These are phyloP conservation scores for Cyphellophora attinorum DNA, from an alignment of 2,329 filamentous ascomycete genomes.

Conservation along the genomic window DNA sequence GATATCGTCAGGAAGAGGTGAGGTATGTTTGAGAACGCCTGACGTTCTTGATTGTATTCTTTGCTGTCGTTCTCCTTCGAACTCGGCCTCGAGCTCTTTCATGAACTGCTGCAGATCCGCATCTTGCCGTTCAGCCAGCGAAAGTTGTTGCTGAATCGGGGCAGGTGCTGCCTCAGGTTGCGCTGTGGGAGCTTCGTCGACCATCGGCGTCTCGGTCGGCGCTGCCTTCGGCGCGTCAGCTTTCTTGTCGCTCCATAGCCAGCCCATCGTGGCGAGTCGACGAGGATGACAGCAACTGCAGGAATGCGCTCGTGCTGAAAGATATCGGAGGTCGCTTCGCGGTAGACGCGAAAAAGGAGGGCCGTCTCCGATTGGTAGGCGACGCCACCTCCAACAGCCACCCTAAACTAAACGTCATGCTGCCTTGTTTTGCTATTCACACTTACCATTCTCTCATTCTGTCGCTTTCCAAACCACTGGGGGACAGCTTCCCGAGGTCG, in stretches of 20 bases:
- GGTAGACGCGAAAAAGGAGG: too few relatives aligned
- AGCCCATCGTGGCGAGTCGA: conserved; percentile 1
- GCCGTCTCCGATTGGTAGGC: too few relatives aligned
- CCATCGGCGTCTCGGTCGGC: background rate
- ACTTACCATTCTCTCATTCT: too few relatives aligned
- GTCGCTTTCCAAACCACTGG: too few relatives aligned
- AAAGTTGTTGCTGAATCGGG: conserved; percentile 21
- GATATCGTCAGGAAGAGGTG: conserved; percentile 21
- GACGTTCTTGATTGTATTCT: conserved; percentile 4
- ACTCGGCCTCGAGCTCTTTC: conserved; percentile 33
- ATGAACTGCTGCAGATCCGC: conserved; percentile 46
- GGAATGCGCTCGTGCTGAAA: too few relatives aligned
- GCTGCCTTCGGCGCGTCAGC: background rate
- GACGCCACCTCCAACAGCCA: too few relatives aligned
- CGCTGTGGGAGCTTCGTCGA: conserved; percentile 13
- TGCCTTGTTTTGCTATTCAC: too few relatives aligned
- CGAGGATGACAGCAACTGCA: too few relatives aligned
- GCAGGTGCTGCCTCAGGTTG: conserved; percentile 7
- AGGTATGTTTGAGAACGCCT: conserved; percentile 9
- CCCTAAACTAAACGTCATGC: too few relatives aligned
- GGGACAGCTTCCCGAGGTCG: too few relatives aligned
- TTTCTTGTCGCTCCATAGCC: too few relatives aligned
- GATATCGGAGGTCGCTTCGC: too few relatives aligned
- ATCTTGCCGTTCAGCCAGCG: conserved; percentile 41
- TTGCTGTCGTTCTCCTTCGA: conserved; percentile 9